Base-by-base conservation (phyloP, 495 filamentous ascomycete species). In the Astrocystis sublimbata region DNA sequence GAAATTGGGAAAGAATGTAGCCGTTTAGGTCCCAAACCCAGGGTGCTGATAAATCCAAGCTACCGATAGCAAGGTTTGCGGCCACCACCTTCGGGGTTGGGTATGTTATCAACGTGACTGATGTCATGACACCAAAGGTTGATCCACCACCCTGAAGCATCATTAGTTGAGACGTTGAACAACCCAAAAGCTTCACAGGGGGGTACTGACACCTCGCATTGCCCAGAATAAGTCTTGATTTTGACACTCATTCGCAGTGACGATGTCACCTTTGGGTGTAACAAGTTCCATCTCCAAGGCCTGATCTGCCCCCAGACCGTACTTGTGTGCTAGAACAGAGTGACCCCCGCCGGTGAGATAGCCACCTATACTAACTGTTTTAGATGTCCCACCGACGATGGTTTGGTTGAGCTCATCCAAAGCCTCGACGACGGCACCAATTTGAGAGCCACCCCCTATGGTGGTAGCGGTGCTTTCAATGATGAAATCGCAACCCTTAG, bases 321-420 rank as follows among this genome's bases (percentile, higher is more conserved):
- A 85, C 2, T 65, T 73, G 0, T 84, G 78, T 7, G 76, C 68
- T 0, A 88, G 71, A 1, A 83, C 65, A 4, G 74, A 75, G 65
- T 89, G 88, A 2, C 87, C 87, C 4, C 83, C 87, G 8, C 85
- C 86, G 35, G 82, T 83, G 13, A 80, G 74, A 60, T 83, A 89
- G 3, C 86, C 87, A 5, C 86, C 85, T 4, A 76, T 57, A 9
- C 62, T 68, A 19, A 67, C 68, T 0, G 65, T 59, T 7, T 59
- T 69, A 2, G 62, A 61, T 2, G 64, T 64, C 13, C 75, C 76
- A 15, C 73, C 75, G 8, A 78, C 73, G 8, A 71, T 40, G 3
- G 72, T 75, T 52, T 71, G 71, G 67, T 72, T 71, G 8, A 73
- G 36, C 24, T 62, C 47, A 58, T 67, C 71, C 9, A 73, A 60